Evolutionary conservation across 2,329 filamentous ascomycete genomes (phyloP), one percentile per base, ranked within the genome.

Genomic region (Mariannaea sp.): DNA sequence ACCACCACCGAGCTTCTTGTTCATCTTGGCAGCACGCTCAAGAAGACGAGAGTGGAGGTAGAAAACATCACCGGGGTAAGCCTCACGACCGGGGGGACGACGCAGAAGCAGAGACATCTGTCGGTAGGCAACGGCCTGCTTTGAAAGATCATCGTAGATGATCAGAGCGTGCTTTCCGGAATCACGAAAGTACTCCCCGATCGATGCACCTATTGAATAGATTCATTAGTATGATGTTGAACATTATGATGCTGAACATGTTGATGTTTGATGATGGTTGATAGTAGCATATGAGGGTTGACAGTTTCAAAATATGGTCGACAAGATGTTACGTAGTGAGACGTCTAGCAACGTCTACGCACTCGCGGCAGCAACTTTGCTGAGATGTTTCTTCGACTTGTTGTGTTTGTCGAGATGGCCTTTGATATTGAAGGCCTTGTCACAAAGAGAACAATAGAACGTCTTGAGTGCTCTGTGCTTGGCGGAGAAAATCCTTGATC

Each of bases 11-110:
- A 89, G 90, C 80, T 90, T 93, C 77, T 92, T 83, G 86, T 88
- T 96, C 87, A 99, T 91, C 89, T 99, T 99, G 81, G 94, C 94
- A 59, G 94, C 90, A 88, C 94, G 94, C 86, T 99, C 94, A 67
- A 99, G 86, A 59, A 99, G 90, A 88, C 94, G 92, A 70, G 94
- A 97, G 88, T 97, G 93, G 69, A 97, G 90, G 82, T 97, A 97
- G 88, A 97, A 97, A 69, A 97, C 92, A 72, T 97, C 93, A 84
- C 94, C 94, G 71, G 94, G 94, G 84, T 96, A 99, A 61, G 93
- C 93, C 87, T 97, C 94, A 92, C 94, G 92, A 77, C 93, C 94
- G 62, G 93, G 94, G 71, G 94, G 94, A 80, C 94, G 92, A 82
- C 94, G 92, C 71, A 97, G 92, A 67, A 99, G 82, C 63, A 99